Evolutionary conservation across 2,329 filamentous ascomycete genomes (phyloP).

Genomic region (Lithohypha guttulata): DNA sequence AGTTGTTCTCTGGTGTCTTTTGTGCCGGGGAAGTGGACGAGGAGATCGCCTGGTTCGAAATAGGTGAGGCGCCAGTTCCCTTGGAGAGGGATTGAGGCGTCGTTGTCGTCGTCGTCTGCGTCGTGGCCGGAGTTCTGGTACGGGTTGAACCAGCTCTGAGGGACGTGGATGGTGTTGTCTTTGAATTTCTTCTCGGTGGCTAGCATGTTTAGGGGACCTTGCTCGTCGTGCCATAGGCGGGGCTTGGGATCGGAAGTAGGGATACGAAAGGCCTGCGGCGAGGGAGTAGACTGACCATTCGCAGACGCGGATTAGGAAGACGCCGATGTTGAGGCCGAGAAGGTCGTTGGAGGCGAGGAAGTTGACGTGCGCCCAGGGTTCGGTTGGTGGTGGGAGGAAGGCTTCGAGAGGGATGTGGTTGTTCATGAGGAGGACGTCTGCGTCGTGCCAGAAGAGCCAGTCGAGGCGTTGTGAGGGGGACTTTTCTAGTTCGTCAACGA

Average conservation of each 20-base stretch:
- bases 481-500: slow-evolving; percentile 28
- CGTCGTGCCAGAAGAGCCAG: slow-evolving; percentile 31
- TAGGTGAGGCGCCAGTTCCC: slow-evolving; percentile 9
- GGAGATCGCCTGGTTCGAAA: slow-evolving; percentile 21
- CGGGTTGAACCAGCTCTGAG: slow-evolving; percentile 18
- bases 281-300: slow-evolving; percentile 27
- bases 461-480: slow-evolving; percentile 24
- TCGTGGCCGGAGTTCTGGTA: slow-evolving; percentile 10
- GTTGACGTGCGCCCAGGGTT: slow-evolving; percentile 23
- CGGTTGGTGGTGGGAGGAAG: slow-evolving; percentile 25
- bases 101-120: too few species aligned
- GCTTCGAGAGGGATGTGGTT: slow-evolving; percentile 25
- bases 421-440: slow-evolving; percentile 28
- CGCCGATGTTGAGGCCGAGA: slow-evolving; percentile 27
- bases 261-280: slow-evolving; percentile 23
- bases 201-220: slow-evolving; percentile 13
- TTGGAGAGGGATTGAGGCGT: slow-evolving; percentile 11
- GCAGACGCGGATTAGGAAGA: slow-evolving; percentile 28
- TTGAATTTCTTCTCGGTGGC: slow-evolving; percentile 10
- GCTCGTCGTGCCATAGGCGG: slow-evolving; percentile 19
- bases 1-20: slow-evolving; percentile 21
- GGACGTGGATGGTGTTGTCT: slow-evolving; percentile 10
- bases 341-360: slow-evolving; percentile 25
- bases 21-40: slow-evolving; percentile 26
- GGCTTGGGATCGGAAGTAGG: slow-evolving; percentile 19